Conservation (phyloP, 179 eudicot species). For the Heliamphora pulchella region DNA sequence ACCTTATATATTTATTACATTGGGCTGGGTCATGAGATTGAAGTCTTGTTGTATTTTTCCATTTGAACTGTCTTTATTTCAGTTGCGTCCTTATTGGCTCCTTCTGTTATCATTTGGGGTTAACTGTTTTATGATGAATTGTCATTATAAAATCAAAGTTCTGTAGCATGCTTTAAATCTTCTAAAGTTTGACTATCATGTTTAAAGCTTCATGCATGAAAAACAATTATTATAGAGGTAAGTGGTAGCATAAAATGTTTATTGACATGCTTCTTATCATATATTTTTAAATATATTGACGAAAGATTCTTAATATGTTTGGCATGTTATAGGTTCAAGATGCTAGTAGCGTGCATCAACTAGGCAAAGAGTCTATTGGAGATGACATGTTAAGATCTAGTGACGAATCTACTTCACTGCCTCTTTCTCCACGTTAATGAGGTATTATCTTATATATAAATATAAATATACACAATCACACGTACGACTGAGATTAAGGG, state of each 20-base stretch:
- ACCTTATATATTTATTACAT: background rate
- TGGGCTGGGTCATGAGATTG: background rate
- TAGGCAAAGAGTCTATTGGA: too few relatives aligned
- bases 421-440: too few relatives aligned
- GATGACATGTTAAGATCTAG: too few relatives aligned
- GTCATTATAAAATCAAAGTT: background rate
- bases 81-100: background rate
- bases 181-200: conserved; percentile 7
- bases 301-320: too few relatives aligned
- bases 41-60: background rate
- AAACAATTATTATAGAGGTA: background rate
- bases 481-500: too few relatives aligned
- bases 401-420: too few relatives aligned
- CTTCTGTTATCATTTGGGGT: background rate
- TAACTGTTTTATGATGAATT: background rate
- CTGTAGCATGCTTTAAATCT: background rate
- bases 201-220: background rate
- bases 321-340: too few relatives aligned
- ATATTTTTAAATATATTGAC: too few relatives aligned
- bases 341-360: too few relatives aligned
- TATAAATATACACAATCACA: too few relatives aligned
- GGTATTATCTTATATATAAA: too few relatives aligned
- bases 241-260: background rate
- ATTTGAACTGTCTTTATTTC: background rate
- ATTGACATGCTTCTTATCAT: too few relatives aligned